Evolutionary conservation across 2,329 filamentous ascomycete genomes (phyloP).

Genomic region (Fusarium buharicum): DNA sequence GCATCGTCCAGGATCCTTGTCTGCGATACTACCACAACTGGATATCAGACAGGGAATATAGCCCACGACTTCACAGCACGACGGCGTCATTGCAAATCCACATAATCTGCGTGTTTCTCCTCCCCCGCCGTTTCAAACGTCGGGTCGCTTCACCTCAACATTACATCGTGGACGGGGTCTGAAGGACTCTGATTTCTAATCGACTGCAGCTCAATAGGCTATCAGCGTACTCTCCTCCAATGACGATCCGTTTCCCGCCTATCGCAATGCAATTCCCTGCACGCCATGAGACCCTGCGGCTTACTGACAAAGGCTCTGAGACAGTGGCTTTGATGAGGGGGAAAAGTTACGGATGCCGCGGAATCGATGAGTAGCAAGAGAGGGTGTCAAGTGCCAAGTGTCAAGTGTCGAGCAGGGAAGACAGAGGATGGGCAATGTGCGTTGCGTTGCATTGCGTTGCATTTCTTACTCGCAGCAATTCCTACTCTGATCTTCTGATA

Average conservation of each 20-base stretch:
- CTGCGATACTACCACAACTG: constrained; percentile 25
- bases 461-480: constrained; percentile 3
- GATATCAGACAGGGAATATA: constrained; percentile 20
- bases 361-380: not conserved
- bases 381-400: not conserved
- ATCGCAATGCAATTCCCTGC: not conserved
- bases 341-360: not conserved
- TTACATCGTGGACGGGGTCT: constrained; percentile 21
- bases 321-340: not conserved
- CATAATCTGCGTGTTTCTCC: constrained; percentile 5
- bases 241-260: not conserved
- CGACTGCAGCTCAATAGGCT: not conserved
- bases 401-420: not conserved
- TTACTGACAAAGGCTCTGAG: constrained; percentile 2
- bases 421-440: not conserved
- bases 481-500: not conserved
- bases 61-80: constrained; percentile 11
- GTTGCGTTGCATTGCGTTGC: not conserved
- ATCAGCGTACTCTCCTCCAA: constrained; percentile 1
- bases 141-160: constrained; percentile 19
- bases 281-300: constrained; percentile 20
- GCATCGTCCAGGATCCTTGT: constrained; percentile 9
- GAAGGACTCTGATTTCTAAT: constrained; percentile 10
- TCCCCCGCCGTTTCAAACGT: constrained; percentile 40
- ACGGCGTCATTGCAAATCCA: constrained; percentile 16